Evolutionary conservation across 129 eudicot species (phyloP).

Genomic region (Gnaphalium uliginosum): DNA sequence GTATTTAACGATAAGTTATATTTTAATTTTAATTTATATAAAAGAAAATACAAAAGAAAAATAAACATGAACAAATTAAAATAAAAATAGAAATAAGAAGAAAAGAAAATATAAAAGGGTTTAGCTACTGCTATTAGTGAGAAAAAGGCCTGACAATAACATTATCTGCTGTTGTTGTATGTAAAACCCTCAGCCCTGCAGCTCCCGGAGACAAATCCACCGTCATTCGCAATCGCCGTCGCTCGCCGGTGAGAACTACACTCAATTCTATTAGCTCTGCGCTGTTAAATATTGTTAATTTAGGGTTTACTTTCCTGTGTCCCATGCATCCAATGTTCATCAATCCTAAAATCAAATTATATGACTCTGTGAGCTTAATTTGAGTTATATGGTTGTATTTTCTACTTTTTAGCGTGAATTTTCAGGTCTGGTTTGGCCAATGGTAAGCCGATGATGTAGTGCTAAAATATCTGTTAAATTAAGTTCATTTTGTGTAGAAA

Average conservation of each 20-base stretch:
- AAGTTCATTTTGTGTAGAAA: neutral
- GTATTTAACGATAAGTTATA: too few relatives aligned
- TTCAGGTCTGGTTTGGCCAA: neutral
- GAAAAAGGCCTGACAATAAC: neutral
- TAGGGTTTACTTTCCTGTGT: neutral
- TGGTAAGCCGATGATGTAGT: neutral
- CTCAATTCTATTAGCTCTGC: neutral
- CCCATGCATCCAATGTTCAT: neutral
- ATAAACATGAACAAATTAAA: too few relatives aligned
- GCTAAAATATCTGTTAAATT: neutral
- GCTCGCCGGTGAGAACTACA: constrained; percentile 1
- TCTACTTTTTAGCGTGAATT: neutral
- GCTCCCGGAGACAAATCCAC: constrained; percentile 19
- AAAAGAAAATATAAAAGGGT: too few relatives aligned
- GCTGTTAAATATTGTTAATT: neutral
- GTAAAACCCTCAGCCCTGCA: constrained; percentile 19
- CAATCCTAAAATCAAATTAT: neutral
- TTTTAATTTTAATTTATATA: too few relatives aligned
- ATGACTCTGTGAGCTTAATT: too few relatives aligned
- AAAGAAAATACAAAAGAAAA: too few relatives aligned
- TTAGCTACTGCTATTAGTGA: neutral
- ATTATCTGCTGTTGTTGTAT: neutral
- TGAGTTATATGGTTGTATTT: too few relatives aligned
- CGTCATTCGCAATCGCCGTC: neutral
- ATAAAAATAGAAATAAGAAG: too few relatives aligned